Evolutionary conservation across 1,284 basidiomycete genomes (phyloP), one percentile per base, ranked within the genome.

Genomic region (Coriolopsis trogii): DNA sequence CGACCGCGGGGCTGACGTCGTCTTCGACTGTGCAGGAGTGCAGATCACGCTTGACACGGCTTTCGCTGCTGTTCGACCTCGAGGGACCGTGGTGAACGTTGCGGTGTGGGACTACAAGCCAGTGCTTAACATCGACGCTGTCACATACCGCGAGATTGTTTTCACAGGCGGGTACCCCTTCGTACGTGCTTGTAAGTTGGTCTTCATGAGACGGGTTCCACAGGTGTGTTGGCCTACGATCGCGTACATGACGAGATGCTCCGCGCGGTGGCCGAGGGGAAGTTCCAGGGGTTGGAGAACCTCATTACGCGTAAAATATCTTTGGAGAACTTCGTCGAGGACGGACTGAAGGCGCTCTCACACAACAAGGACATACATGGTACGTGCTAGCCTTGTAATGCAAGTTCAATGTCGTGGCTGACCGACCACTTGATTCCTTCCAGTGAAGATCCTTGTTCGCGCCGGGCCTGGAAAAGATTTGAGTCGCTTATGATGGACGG

Each of bases 21-120:
- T 67, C 2, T 69, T 68, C 49, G 70, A 72, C 47, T 70, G 69
- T 16, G 69, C 68, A 1, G 69, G 69, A 6, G 49, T 60, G 3
- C 64, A 69, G 44, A 49, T 47, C 4, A 63, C 63, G 16, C 48
- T 72, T 21, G 61, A 64, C 6, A 53, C 60, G 3, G 68, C 66
- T 4, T 47, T 70, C 29, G 41, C 33, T 16, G 61, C 64, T 5
- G 58, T 67, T 21, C 60, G 65, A 12, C 55, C 65, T 1, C 48
- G 63, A 3, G 70, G 70, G 4, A 65, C 55, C 16, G 53, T 70
- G 9, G 51, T 68, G 41, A 63, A 67, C 41, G 62, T 71, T 13
- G 65, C 67, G 3, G 55, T 68, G 5, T 71, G 70, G 70, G 58
- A 58, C 33, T 51, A 40, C 30, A 39, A 38, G 10, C 62, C 67